Conservation (phyloP, 306 rosid species). For the Sophora flavescens region DNA sequence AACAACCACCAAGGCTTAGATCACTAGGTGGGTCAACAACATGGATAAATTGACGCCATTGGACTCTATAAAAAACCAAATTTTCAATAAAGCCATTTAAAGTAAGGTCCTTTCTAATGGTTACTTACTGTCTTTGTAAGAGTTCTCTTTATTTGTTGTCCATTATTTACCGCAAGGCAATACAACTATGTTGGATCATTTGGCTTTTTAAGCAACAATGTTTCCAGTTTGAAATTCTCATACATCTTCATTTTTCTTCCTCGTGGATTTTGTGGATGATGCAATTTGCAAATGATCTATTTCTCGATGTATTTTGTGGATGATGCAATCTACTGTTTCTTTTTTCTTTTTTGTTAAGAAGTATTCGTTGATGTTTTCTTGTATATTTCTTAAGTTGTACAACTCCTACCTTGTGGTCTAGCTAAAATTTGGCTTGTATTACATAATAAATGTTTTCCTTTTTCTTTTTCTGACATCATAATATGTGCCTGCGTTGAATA, state of each 20-base stretch:
- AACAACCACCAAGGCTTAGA: too few relatives aligned
- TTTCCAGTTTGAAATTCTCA: constrained; percentile 17
- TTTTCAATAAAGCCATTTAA: not conserved
- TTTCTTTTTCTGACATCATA: too few relatives aligned
- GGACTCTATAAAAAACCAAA: constrained; percentile 29
- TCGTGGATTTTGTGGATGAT: constrained; percentile 19
- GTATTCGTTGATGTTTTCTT: constrained; percentile 31
- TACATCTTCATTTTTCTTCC: not conserved
- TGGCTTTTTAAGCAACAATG: constrained; percentile 18
- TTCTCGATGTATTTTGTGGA: constrained; percentile 53
- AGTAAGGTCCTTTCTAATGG: constrained; percentile 11
- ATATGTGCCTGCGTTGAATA: too few relatives aligned
- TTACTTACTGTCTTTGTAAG: constrained; percentile 34
- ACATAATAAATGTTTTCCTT: constrained; percentile 15
- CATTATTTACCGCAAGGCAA: constrained; percentile 18
- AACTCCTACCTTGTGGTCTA: constrained; percentile 25
- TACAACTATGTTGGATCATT: constrained; percentile 23
- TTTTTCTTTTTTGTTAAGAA: constrained; percentile 29
- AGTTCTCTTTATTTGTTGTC: constrained; percentile 16
- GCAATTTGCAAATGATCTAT: constrained; percentile 21
- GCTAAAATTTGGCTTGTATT: constrained; percentile 18
- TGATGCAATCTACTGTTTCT: constrained; percentile 56
- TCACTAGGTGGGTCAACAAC: constrained; percentile 31
- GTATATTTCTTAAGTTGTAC: constrained; percentile 19
- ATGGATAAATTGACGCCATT: constrained; percentile 16